phyloP scores from a whole-genome alignment of 169 alveolate genomes.

The Plasmodium ovale region DNA sequence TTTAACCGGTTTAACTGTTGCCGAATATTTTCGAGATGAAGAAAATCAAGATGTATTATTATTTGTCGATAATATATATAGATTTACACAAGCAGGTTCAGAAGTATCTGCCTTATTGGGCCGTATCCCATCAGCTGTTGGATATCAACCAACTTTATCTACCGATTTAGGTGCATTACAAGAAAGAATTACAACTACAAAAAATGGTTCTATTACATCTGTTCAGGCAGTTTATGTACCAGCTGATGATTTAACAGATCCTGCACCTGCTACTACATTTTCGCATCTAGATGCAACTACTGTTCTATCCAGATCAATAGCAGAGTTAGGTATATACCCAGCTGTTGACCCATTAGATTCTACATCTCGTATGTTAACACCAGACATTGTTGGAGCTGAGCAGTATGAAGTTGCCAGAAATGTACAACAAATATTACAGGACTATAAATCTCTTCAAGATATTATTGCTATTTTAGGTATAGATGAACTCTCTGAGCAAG shows the following conservation, averaged over 20 bases:
- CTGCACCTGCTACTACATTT: slow-evolving; percentile 99
- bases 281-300: slow-evolving; percentile 98
- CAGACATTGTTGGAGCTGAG: slow-evolving; percentile 94
- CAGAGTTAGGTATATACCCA: slow-evolving; percentile 98
- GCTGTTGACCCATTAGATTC: slow-evolving; percentile 99
- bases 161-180: slow-evolving; percentile 97
- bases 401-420: slow-evolving; percentile 96
- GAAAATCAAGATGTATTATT: slow-evolving; percentile 96
- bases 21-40: slow-evolving; percentile 99
- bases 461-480: slow-evolving; percentile 96
- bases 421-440: slow-evolving; percentile 96
- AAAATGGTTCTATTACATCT: slow-evolving; percentile 98
- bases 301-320: slow-evolving; percentile 96
- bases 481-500: slow-evolving; percentile 97
- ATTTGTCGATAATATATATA: slow-evolving; percentile 97
- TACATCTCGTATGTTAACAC: slow-evolving; percentile 95
- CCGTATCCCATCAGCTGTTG: slow-evolving; percentile 98
- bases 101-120: slow-evolving; percentile 98
- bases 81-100: slow-evolving; percentile 97
- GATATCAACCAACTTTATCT: slow-evolving; percentile 98
- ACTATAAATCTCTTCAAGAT: slow-evolving; percentile 95
- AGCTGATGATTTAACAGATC: slow-evolving; percentile 98
- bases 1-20: slow-evolving; percentile 97
- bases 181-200: slow-evolving; percentile 98
- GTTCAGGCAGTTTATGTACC: slow-evolving; percentile 99